Evolutionary conservation across 495 filamentous ascomycete species (phyloP), one percentile per base, ranked within the genome.

Genomic region (Podospora appendiculata): DNA sequence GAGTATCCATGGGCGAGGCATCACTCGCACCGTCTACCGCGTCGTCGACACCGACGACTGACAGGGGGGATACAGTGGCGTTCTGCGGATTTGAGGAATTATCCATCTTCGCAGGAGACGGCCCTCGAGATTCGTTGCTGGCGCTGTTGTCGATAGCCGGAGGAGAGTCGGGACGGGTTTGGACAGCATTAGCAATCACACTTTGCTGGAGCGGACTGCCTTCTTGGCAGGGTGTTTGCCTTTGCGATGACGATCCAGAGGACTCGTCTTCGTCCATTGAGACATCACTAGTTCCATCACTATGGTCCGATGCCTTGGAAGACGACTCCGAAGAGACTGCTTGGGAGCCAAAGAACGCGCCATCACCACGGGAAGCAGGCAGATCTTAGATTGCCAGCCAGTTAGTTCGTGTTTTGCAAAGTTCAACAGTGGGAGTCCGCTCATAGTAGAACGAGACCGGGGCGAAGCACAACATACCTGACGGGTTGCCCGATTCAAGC

Each of bases 191-290:
- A n/a, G 33, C 17, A 11, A 2, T 12, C 39, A 7, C 17, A 42
- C 36, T 38, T 38, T 41, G 16, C 25, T 50, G 48, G 17, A 4
- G 48, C n/a, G 25, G 13, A 32, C 39, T 41, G 13, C 38, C 18
- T 32, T 41, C 38, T 17, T 14, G 38, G 17, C 7, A 8, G 3
- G 36, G 36, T 34, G 48, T 35, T 42, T 32, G 38, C 39, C 4
- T 19, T 43, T 14, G 39, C 13, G 41, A 45, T 2, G 45, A 46
- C 13, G 46, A 45, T 39, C 18, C 48, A 19, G 49, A 52, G 1
- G 54, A 48, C n/a, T 44, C 48, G 8, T 43, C 57, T 34, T 60
- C 54, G 14, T 50, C 47, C 47, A 49, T 55, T 16, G 54, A 48
- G 4, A 46, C 46, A 33, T 58, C 55, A 12, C 42, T 42, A 9